Conservation (phyloP, 352 stramenopile species). For the Phytopythium sindhum region DNA sequence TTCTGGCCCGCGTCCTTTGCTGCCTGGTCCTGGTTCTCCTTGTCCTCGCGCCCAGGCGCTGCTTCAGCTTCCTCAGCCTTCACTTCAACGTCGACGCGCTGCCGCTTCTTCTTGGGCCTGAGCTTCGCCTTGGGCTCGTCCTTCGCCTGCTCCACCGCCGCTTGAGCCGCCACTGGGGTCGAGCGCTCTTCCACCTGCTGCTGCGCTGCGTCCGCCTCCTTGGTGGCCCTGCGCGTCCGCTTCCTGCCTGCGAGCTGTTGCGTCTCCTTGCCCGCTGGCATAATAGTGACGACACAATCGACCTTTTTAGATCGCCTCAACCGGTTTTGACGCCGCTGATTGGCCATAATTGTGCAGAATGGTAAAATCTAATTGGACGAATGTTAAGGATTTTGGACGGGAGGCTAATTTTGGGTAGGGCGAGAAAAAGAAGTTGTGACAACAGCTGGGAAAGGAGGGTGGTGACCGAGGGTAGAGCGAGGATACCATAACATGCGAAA, state of each 20-base stretch:
- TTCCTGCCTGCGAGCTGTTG: background rate
- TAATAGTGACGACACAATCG: background rate
- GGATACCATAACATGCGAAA: too few relatives aligned
- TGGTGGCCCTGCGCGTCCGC: background rate
- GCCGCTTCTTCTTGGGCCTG: background rate
- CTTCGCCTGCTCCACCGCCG: background rate
- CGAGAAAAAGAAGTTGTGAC: background rate
- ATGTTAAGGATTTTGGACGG: too few relatives aligned
- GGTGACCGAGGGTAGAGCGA: too few relatives aligned
- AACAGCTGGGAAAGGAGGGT: background rate
- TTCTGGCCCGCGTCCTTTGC: background rate
- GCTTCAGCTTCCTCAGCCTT: background rate
- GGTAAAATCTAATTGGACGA: background rate
- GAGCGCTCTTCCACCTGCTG: background rate
- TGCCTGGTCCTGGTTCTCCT: conserved; percentile 6
- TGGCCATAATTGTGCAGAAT: background rate
- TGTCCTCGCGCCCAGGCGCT: background rate
- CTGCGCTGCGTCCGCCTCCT: background rate
- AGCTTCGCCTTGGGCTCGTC: background rate
- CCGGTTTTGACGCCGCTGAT: background rate
- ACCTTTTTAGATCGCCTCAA: background rate
- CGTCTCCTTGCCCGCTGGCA: background rate
- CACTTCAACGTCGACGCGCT: background rate
- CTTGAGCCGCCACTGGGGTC: too few relatives aligned
- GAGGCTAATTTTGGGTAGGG: background rate